Percentiles rank a stretch among this genome's conserved stretches.
Evolutionary conservation across 78 protist genomes (phyloP).

Genomic region (Tieghemostelium lacteum): DNA sequence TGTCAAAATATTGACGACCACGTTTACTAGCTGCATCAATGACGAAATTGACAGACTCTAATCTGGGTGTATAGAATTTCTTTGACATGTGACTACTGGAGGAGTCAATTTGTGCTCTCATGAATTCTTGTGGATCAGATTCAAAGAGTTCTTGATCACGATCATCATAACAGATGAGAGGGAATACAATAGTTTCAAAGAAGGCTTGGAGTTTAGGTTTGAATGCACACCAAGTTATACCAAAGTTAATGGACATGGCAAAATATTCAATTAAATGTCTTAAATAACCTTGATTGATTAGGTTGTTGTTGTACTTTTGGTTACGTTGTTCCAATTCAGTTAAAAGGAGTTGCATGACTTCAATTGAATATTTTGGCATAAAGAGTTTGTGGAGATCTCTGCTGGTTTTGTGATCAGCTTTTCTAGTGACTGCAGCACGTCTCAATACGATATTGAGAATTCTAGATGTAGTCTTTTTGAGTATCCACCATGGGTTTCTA

Average conservation of each 20-base stretch:
- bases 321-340: neutral
- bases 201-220: constrained; percentile 37
- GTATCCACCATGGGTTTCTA: constrained; percentile 46
- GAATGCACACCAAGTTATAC: constrained; percentile 23
- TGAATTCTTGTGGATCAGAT: constrained; percentile 87
- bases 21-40: constrained; percentile 54
- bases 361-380: constrained; percentile 37
- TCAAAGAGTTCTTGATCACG: constrained; percentile 83
- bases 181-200: constrained; percentile 49
- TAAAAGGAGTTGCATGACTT: constrained; percentile 3
- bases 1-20: constrained; percentile 43
- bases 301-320: neutral
- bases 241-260: constrained; percentile 8
- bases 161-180: constrained; percentile 73
- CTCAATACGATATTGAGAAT: constrained; percentile 2
- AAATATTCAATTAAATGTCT: constrained; percentile 26
- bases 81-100: neutral
- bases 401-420: constrained; percentile 14
- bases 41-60: constrained; percentile 44
- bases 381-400: neutral
- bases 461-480: constrained; percentile 21
- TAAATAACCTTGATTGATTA: constrained; percentile 22
- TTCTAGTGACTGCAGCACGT: neutral
- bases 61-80: constrained; percentile 39
- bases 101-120: constrained; percentile 72